Evolutionary conservation across 2,329 filamentous ascomycete species (phyloP).

Genomic region (Fusarium equiseti): DNA sequence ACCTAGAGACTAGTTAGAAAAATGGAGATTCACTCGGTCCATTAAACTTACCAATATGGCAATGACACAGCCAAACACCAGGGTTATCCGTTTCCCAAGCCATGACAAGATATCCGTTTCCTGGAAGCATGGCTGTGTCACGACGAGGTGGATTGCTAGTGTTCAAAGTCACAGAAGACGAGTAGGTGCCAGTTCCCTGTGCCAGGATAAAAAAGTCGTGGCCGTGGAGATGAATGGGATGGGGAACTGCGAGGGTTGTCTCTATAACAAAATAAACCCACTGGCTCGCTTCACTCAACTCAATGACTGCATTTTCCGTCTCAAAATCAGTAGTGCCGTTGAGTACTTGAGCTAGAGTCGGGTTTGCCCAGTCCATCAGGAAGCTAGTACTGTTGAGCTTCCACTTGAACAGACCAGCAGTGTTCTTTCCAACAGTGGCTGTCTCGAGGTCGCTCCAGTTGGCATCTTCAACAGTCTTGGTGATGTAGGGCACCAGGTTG

Average conservation of each 20-base stretch:
- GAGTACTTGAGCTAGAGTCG: constrained; percentile 10
- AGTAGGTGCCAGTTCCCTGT: constrained; percentile 37
- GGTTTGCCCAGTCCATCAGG: constrained; percentile 16
- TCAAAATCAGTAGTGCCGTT: constrained; percentile 1
- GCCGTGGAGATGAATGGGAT: constrained; percentile 55
- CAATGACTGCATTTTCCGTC: constrained; percentile 42
- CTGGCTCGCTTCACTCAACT: constrained; percentile 42
- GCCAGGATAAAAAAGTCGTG: constrained; percentile 51
- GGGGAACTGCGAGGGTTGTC: constrained; percentile 40
- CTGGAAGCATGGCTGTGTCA: constrained; percentile 63
- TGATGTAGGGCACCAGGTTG: constrained; percentile 52
- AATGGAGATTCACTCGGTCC: fast-evolving
- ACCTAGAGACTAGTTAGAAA: background rate
- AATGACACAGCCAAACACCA: constrained; percentile 64
- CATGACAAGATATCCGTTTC: constrained; percentile 60
- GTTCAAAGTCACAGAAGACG: constrained; percentile 16
- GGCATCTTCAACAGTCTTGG: constrained; percentile 50
- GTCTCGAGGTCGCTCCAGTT: constrained; percentile 35
- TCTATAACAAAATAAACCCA: constrained; percentile 51
- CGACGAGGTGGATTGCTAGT: constrained; percentile 62
- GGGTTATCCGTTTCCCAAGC: constrained; percentile 64
- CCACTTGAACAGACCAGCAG: constrained; percentile 16
- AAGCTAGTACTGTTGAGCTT: constrained; percentile 21
- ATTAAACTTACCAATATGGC: constrained; percentile 54
- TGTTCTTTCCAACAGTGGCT: constrained; percentile 7